phyloP scores from a whole-genome alignment of 345 rosid species.

The Citrus mangshanensis region DNA sequence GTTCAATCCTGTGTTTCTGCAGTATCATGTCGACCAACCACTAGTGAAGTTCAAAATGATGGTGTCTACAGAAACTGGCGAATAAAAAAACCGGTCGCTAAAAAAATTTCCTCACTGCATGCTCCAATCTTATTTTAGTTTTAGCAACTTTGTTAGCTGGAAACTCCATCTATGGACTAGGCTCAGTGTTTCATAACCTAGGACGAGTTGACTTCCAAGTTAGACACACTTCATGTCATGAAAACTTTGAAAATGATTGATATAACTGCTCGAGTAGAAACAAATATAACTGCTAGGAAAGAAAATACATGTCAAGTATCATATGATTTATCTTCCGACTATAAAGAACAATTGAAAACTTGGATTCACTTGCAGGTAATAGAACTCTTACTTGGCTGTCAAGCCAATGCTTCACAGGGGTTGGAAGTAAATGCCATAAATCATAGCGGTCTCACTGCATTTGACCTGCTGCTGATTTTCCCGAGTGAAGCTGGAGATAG shows the following conservation, averaged over 20 bases:
- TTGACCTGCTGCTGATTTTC: conserved; percentile 44
- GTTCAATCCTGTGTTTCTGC: background rate
- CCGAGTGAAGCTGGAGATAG: conserved; percentile 59
- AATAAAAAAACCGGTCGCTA: background rate
- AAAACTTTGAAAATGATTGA: background rate
- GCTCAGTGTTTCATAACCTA: background rate
- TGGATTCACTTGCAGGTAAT: conserved; percentile 36
- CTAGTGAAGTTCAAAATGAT: background rate
- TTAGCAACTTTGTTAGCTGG: background rate
- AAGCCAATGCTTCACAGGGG: conserved; percentile 10
- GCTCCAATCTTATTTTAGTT: background rate
- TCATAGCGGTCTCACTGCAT: conserved; percentile 41
- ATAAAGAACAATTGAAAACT: background rate
- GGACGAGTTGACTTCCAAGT: background rate
- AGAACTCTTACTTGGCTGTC: conserved; percentile 34
- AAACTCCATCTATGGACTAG: background rate
- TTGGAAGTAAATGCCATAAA: conserved; percentile 44
- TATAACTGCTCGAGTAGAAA: background rate
- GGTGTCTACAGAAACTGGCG: background rate
- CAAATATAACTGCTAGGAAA: background rate
- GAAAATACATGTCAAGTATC: background rate
- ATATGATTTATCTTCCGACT: background rate
- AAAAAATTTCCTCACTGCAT: background rate
- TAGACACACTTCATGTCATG: background rate
- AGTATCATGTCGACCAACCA: background rate